These are phyloP conservation scores for Colletotrichum sp. DNA, from an alignment of 2,329 filamentous ascomycete genomes.

Conservation along the genomic window DNA sequence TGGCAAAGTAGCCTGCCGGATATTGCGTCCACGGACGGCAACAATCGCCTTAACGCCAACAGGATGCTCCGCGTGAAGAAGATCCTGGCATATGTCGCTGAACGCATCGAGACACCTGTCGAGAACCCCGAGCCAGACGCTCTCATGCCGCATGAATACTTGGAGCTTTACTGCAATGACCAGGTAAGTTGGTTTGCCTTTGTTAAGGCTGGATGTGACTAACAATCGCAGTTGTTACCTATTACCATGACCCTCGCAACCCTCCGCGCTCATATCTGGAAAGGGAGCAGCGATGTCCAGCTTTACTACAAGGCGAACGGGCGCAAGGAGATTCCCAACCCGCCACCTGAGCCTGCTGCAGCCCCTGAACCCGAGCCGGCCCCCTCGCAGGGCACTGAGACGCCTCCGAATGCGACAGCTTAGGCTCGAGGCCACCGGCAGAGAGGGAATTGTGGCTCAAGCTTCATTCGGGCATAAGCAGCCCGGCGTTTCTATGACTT, in stretches of 20 bases:
- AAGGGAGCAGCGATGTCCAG: constrained; percentile 90
- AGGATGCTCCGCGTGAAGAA: constrained; percentile 96
- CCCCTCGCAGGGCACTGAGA: constrained; percentile 10
- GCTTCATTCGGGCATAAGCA: neutral
- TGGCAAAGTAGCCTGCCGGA: constrained; percentile 76
- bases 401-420: neutral
- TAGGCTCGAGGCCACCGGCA: neutral
- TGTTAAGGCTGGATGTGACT: neutral
- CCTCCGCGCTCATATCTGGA: constrained; percentile 90
- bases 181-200: constrained; percentile 64
- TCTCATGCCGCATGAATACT: constrained; percentile 86
- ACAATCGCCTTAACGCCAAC: constrained; percentile 93
- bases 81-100: constrained; percentile 89
- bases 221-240: constrained; percentile 61
- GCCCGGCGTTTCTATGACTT: neutral
- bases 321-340: constrained; percentile 65
- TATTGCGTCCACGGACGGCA: constrained; percentile 78
- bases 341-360: constrained; percentile 22
- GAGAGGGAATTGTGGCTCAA: neutral
- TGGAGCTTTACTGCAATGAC: constrained; percentile 94
- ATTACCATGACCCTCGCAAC: constrained; percentile 93
- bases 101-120: constrained; percentile 80
- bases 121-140: constrained; percentile 63
- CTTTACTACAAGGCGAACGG: constrained; percentile 92
- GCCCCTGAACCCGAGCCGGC: constrained; percentile 5